phyloP scores from a whole-genome alignment of 2,329 filamentous ascomycete genomes.

The Septoria linicola region DNA sequence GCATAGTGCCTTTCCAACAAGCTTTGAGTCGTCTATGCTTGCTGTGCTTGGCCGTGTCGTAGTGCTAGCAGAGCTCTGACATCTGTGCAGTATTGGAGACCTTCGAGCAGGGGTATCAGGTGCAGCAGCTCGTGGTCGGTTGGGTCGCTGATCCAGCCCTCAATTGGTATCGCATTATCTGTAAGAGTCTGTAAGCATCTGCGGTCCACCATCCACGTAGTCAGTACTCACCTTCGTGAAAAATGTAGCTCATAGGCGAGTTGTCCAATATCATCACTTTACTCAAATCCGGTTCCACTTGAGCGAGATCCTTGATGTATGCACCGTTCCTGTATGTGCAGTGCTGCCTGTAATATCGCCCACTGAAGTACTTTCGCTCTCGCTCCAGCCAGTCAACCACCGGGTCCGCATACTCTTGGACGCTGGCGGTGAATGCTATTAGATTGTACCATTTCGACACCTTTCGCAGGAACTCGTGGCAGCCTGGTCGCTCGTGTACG shows the following conservation, averaged over 20 bases:
- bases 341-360: slow-evolving; percentile 92
- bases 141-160: slow-evolving; percentile 98
- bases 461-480: slow-evolving; percentile 91
- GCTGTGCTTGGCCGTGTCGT: slow-evolving; percentile 70
- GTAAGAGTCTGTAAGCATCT: slow-evolving; percentile 15
- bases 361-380: slow-evolving; percentile 93
- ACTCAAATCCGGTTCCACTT: slow-evolving; percentile 93
- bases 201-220: neutral
- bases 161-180: slow-evolving; percentile 99
- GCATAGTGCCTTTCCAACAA: too few relatives aligned
- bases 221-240: slow-evolving; percentile 77
- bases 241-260: slow-evolving; percentile 96
- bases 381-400: slow-evolving; percentile 98
- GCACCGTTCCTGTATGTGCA: slow-evolving; percentile 94
- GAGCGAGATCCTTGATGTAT: slow-evolving; percentile 96
- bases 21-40: slow-evolving; percentile 27
- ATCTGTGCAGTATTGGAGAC: slow-evolving; percentile 93
- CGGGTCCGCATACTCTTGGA: slow-evolving; percentile 97
- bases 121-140: slow-evolving; percentile 95
- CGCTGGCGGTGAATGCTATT: slow-evolving; percentile 92
- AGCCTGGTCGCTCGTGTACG: slow-evolving; percentile 95
- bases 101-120: slow-evolving; percentile 87
- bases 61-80: slow-evolving; percentile 87
- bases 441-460: slow-evolving; percentile 98
- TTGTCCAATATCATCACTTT: slow-evolving; percentile 99